Conservation (phyloP, 768 basidiomycete species). For the Mycena rebaudengoi region DNA sequence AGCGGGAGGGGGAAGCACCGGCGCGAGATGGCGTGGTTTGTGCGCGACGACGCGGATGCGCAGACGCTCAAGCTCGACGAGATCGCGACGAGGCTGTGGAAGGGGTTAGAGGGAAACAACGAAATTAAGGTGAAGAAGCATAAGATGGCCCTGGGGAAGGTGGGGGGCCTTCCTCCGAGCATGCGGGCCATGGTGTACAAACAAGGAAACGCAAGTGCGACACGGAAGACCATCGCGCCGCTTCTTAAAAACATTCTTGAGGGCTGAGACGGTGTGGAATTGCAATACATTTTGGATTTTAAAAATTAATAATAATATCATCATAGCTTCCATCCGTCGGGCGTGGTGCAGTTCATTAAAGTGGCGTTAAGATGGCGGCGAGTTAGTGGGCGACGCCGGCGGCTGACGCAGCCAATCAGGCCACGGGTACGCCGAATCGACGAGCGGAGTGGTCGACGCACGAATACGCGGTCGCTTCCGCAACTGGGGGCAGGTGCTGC, state of each 20-base stretch:
- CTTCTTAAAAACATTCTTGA: constrained; percentile 70
- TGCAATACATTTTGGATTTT: too few relatives aligned
- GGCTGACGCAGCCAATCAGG: constrained; percentile 13
- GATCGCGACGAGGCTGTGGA: constrained; percentile 60
- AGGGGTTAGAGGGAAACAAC: constrained; percentile 64
- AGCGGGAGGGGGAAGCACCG: constrained; percentile 61
- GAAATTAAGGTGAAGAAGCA: constrained; percentile 62
- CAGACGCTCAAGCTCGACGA: constrained; percentile 41
- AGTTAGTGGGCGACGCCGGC: neutral
- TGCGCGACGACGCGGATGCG: constrained; percentile 49
- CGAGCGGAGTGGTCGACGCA: constrained; percentile 6
- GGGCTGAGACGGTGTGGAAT: constrained; percentile 7
- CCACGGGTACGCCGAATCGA: constrained; percentile 20
- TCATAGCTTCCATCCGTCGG: too few relatives aligned
- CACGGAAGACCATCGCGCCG: constrained; percentile 74
- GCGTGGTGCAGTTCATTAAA: too few relatives aligned
- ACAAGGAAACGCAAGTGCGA: constrained; percentile 70
- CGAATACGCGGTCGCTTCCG: constrained; percentile 22
- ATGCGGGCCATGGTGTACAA: constrained; percentile 63
- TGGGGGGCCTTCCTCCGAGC: constrained; percentile 28
- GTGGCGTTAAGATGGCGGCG: neutral
- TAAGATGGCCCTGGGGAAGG: constrained; percentile 49
- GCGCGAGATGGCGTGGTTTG: constrained; percentile 74
- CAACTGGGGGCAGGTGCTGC: constrained; percentile 5
- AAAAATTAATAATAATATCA: neutral